Percentiles rank a stretch among this genome's conserved stretches.
phyloP scores from a whole-genome alignment of 1,284 basidiomycete species.

The Athelia psychrophila region DNA sequence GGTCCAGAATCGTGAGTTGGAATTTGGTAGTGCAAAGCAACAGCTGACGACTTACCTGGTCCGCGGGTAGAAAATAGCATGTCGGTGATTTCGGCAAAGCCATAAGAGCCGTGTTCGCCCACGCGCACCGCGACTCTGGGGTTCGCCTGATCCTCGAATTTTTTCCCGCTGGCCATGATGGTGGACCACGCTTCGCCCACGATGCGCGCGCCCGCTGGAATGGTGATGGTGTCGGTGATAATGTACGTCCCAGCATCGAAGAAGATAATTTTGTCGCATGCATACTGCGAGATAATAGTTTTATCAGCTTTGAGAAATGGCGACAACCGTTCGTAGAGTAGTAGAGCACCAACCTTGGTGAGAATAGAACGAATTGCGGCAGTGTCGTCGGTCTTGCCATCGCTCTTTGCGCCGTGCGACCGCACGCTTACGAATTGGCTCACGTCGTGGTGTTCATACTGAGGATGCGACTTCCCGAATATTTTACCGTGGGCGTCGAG shows the following conservation, averaged over 20 bases:
- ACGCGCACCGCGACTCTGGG: conserved; percentile 59
- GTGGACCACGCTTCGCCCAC: conserved; percentile 78
- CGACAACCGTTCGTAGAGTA: conserved; percentile 1
- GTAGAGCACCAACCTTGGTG: conserved; percentile 36
- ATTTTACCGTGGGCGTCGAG: conserved; percentile 57
- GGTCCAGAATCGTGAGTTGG: neutral
- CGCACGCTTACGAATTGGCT: conserved; percentile 71
- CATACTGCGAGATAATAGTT: conserved; percentile 22
- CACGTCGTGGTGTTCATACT: conserved; percentile 60
- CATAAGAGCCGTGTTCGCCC: conserved; percentile 40
- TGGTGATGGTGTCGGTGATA: conserved; percentile 61
- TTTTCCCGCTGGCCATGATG: conserved; percentile 61
- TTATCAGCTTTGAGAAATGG: neutral
- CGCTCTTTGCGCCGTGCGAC: conserved; percentile 67
- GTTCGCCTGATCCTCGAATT: conserved; percentile 52
- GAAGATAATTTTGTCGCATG: conserved; percentile 47
- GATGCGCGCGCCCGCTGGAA: conserved; percentile 69
- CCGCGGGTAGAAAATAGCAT: conserved; percentile 44
- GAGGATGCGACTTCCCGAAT: conserved; percentile 65
- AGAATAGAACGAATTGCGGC: conserved; percentile 61
- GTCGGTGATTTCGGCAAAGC: conserved; percentile 44
- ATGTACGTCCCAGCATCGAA: conserved; percentile 44
- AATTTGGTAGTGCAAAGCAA: too few species aligned
- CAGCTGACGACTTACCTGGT: conserved; percentile 40
- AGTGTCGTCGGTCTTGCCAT: conserved; percentile 77